These are phyloP conservation scores for Phaseolus lunatus DNA, from an alignment of 306 rosid species.

Conservation along the genomic window DNA sequence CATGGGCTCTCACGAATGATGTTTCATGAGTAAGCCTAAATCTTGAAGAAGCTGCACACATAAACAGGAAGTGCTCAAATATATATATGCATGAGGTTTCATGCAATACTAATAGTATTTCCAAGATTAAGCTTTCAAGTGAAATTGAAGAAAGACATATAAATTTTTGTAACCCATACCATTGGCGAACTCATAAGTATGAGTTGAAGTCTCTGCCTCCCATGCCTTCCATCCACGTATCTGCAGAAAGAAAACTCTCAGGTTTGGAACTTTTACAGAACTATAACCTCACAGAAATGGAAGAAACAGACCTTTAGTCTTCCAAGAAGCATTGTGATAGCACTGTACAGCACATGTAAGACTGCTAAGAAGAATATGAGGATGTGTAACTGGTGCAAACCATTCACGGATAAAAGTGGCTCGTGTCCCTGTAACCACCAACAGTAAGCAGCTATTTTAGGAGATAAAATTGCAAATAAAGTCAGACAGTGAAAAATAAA, in stretches of 20 bases:
- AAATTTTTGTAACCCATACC: conserved; percentile 56
- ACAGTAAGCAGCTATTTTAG: conserved; percentile 29
- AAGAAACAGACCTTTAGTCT: conserved; percentile 74
- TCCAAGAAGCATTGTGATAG: conserved; percentile 94
- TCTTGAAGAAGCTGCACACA: conserved; percentile 70
- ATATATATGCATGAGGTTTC: conserved; percentile 16
- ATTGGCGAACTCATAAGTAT: conserved; percentile 69
- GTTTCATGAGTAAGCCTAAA: conserved; percentile 91
- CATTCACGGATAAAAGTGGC: conserved; percentile 76
- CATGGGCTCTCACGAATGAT: conserved; percentile 88
- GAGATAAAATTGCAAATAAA: not conserved
- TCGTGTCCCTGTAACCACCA: conserved; percentile 67
- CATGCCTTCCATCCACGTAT: conserved; percentile 98
- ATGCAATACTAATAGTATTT: conserved; percentile 1
- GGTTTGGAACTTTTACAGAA: not conserved
- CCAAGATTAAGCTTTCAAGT: conserved; percentile 1
- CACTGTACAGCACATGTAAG: conserved; percentile 85
- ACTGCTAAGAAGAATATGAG: conserved; percentile 91
- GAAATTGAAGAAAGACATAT: not conserved
- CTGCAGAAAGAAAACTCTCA: conserved; percentile 50
- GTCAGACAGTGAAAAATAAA: conserved; percentile 1
- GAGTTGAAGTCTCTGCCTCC: conserved; percentile 80
- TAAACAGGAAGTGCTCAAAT: not conserved
- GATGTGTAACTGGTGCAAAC: conserved; percentile 93
- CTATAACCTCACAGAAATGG: not conserved